Base-by-base conservation (phyloP, 2,329 filamentous ascomycete genomes). In the Xylariaceae sp. region DNA sequence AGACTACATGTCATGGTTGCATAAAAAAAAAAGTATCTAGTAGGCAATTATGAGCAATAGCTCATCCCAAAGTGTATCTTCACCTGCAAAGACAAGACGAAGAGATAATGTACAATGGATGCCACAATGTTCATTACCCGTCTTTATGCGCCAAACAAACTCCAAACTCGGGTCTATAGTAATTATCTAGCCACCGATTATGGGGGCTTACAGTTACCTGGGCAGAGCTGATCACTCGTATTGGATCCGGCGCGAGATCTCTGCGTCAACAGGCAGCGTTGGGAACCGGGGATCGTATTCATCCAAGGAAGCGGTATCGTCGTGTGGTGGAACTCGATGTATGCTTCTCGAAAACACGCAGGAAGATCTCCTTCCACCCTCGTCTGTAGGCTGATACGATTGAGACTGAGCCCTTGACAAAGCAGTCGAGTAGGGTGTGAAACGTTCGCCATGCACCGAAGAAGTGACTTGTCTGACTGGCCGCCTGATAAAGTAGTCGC, bases 201-300 rank as follows among this genome's bases (percentile, higher is more conserved):
- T n/a, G n/a, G n/a, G n/a, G n/a, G n/a, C 22, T 26, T 26, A 11
- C 11, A 11, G 22, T 26, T 11, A 6, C 22, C 11, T 11, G 11
- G 22, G 22, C 6, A 26, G 22, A 39, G 36, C 12, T 19, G 31
- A 22, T n/a, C 22, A 35, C 6, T 35, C 34, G 13, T 35, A 35
- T 35, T 9, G 4, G 9, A 35, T 22, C 15, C 18, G 34, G 18
- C 34, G 3, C 22, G 18, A 6, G n/a, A 19, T 13, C 19, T 22
- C 34, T n/a, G 34, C n/a, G 19, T 7, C 18, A 6, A 11, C 6
- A 11, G 22, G 11, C 6, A 26, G 22, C 22, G 22, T 32, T 17
- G 30, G 37, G 12, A 39, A 34, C 18, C 30, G 16, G 9, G 37
- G 30, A 19, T 39, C 37, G 18, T 34, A 39, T 7, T 39, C 37